Base-by-base conservation (phyloP, 129 eudicot species). In the Kitagawia praeruptora region DNA sequence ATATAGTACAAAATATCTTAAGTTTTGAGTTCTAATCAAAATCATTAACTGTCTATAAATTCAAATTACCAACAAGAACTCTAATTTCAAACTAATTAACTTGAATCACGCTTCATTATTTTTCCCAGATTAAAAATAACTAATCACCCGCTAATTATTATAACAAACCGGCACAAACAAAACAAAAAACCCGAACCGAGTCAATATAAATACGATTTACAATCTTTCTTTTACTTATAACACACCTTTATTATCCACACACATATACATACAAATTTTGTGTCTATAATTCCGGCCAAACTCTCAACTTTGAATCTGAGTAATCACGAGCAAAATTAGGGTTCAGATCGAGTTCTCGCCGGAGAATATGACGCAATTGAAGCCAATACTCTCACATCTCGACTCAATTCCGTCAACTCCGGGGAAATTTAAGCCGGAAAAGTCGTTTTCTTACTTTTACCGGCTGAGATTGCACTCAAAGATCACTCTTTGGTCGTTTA, bases 401-500 rank as follows among this genome's bases (percentile, higher is more conserved):
- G 77, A 75, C 77, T 4, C 23, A 25, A 27, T 46, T 46, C 77
- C 77, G 6, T 75, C 77, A 1, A 75, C 77, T 25, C 77, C 77
- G 13, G 77, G 77, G 9, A 75, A 75, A 2, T 45, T 45, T 11
- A 75, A 75, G 77, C 77, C 77, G 61, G 77, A 75, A 4, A 75
- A 75, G 19, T 46, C 77, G 14, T 75, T 45, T 46, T 41, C 77
- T 1, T 75, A 75, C 41, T n/a, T 46, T 5, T 41, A 75, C 61
- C 61, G 77, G 1, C 61, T 75, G 15, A 41, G 77, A 27, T 48
- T 46, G 11, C 77, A 46, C 14, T 75, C 77, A 2, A 75, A 75
- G 58, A 42, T 75, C 42, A 75, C 77, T 46, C 77, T 75, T 14
- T 75, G 61, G 58, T 46, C 77, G 58, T 75, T 75, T 38, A 44